Base-by-base conservation (phyloP, 352 stramenopile species). In the Thalassiosira oceanica region DNA sequence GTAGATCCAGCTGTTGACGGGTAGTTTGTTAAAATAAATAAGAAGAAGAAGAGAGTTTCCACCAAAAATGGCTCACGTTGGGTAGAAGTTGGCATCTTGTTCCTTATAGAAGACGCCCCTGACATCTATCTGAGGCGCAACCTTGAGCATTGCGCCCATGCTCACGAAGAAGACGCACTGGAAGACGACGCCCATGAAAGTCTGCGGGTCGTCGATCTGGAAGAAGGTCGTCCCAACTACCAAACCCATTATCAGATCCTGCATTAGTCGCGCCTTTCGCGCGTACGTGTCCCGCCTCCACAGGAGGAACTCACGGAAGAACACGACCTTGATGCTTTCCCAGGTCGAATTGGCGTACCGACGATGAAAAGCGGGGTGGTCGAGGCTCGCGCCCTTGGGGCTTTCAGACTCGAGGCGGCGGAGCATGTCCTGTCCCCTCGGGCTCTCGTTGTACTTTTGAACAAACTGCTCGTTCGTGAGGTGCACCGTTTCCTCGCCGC, bases 101-200 rank as follows among this genome's bases (percentile, higher is more conserved):
- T 92, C 81, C 45, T 92, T 92, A 71, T 93, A 92, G 43, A 93
- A 90, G 10, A 93, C 67, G n/a, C 68, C 55, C n/a, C 87, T 61
- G 20, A 61, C 79, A 21, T 86, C 76, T 74, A 96, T 92, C 54
- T 95, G 93, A 20, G 83, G 86, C 15, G 33, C 37, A 11, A 97
- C 58, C 36, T 94, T 85, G 2, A 91, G 60, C 26, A 93, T 92
- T 29, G 90, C 84, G 10, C 89, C 88, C 55, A 97, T 75, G 1
- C 86, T 90, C 0, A 94, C 72, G 55, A 94, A 96, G 69, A 97
- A 92, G 24, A 90, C 85, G 50, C 77, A 89, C 33, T 92, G 91
- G 71, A 96, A 97, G 1, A 96, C 68, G 27, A 96, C 64, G 36
- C 93, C 92, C 26, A 96, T 74, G 26, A 94, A 49, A 21, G 66